Conservation (phyloP, 768 basidiomycete genomes). For the Suillus subaureus region DNA sequence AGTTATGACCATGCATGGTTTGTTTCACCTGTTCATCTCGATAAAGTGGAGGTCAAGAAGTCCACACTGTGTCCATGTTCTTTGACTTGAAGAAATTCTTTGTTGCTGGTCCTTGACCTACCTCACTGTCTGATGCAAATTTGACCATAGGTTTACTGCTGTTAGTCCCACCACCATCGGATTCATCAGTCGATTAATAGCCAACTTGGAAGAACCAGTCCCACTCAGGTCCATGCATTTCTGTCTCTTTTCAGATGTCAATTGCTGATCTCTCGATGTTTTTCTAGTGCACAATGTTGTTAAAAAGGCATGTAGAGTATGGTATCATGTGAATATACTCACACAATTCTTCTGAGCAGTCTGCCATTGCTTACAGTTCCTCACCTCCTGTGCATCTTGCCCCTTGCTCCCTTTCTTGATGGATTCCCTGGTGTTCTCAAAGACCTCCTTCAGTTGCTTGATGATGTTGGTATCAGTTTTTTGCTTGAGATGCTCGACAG, state of each 20-base stretch:
- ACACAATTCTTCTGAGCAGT: neutral
- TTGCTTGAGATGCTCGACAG: too few species aligned
- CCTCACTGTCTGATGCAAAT: neutral
- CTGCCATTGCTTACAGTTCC: neutral
- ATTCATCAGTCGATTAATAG: neutral
- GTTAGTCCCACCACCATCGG: neutral
- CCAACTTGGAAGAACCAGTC: neutral
- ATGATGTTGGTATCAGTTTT: too few species aligned
- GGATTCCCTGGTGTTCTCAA: too few species aligned
- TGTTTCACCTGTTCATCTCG: neutral
- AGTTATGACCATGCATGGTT: neutral
- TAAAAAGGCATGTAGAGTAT: neutral
- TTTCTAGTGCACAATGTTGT: neutral
- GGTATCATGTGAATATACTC: neutral
- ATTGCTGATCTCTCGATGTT: neutral
- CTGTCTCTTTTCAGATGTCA: too few species aligned
- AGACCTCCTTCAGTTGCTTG: too few species aligned
- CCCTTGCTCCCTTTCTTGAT: too few species aligned
- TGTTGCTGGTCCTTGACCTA: neutral
- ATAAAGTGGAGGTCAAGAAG: neutral
- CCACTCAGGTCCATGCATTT: neutral
- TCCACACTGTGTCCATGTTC: neutral
- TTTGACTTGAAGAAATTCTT: neutral
- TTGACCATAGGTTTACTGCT: neutral
- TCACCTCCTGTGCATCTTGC: neutral